Base-by-base conservation (phyloP, 805 yeast genomes). In the Suhomyces emberorum region DNA sequence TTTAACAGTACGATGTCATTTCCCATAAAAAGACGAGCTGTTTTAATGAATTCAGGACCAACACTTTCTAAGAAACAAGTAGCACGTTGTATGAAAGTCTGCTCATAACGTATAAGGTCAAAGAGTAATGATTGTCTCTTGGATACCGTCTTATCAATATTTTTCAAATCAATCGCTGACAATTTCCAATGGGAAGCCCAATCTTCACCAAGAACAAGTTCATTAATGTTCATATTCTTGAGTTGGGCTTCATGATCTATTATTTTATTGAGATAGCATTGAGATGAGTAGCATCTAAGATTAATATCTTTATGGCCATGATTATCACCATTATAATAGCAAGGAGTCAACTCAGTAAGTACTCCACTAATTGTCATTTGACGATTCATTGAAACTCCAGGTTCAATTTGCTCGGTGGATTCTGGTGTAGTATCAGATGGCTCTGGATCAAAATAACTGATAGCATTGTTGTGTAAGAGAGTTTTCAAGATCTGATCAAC, bases 81-180 rank as follows among this genome's bases (percentile, higher is more conserved):
- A 2, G 88, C 81, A 50, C 86, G 72, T 32, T 76, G 78, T 16
- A 85, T 72, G 35, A 82, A 83, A 12, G 77, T 72, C 48, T 82
- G 86, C 46, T 86, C 95, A 31, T 79, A 74, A 38, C 78, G 69
- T 19, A 87, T 76, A 32, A 86, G 61, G 52, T 87, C 95, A 58
- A 83, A 88, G 3, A 85, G 72, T 39, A 81, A 78, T 38, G 86
- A 81, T 54, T 87, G 95, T 24, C 78, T 69, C 48, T 77, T 77
- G n/a, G 79, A 66, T 37, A 77, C 76, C 8, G 59, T 55, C 8
- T 71, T 70, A 35, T 72, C 78, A 6, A 76, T 60, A n/a, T 65
- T 71, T 15, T 66, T 55, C 18, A 80, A 51, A 32, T 79, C 82
- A 16, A 74, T 77, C 3, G 70, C 68, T 0, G 81, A 66, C 10